These are phyloP conservation scores for Xylaria palmicola DNA, from an alignment of 495 filamentous ascomycete genomes.

Conservation along the genomic window DNA sequence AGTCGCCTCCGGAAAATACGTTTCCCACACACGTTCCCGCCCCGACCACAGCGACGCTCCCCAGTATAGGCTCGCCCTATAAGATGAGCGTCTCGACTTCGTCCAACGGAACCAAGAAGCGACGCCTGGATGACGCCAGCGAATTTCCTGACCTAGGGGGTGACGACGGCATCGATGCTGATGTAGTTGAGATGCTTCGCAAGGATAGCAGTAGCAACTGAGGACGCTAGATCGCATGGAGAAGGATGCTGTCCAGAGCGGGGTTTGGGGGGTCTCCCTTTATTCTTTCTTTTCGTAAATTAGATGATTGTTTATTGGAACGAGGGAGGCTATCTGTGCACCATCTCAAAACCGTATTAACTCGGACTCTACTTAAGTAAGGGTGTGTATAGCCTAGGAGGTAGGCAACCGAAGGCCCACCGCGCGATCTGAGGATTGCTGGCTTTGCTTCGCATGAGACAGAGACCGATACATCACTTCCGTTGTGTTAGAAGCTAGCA, in stretches of 20 bases:
- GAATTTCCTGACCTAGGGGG: slow-evolving; percentile 69
- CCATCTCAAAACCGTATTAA: no score
- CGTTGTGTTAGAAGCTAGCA: no score
- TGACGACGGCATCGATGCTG: slow-evolving; percentile 74
- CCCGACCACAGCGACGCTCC: slow-evolving; percentile 48
- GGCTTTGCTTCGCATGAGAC: no score
- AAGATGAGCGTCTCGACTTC: slow-evolving; percentile 43
- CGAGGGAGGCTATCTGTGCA: no score
- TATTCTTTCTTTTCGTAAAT: no score
- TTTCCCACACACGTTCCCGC: slow-evolving; percentile 38
- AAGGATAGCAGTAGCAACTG: slow-evolving; percentile 39
- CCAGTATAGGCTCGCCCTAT: slow-evolving; percentile 49
- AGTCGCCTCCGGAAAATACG: slow-evolving; percentile 28
- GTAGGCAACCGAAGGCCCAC: background rate
- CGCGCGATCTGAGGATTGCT: background rate
- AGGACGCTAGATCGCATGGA: background rate
- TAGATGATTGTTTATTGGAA: no score
- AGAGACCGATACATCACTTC: no score
- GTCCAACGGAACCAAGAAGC: slow-evolving; percentile 61
- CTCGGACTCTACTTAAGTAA: no score
- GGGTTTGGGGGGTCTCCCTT: no score
- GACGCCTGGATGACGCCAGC: slow-evolving; percentile 64
- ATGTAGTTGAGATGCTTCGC: slow-evolving; percentile 77
- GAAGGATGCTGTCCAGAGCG: background rate
- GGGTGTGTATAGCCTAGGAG: no score